Percentiles rank a stretch among this genome's conserved stretches.
phyloP scores from a whole-genome alignment of 345 rosid genomes.

The Reutealis trisperma region DNA sequence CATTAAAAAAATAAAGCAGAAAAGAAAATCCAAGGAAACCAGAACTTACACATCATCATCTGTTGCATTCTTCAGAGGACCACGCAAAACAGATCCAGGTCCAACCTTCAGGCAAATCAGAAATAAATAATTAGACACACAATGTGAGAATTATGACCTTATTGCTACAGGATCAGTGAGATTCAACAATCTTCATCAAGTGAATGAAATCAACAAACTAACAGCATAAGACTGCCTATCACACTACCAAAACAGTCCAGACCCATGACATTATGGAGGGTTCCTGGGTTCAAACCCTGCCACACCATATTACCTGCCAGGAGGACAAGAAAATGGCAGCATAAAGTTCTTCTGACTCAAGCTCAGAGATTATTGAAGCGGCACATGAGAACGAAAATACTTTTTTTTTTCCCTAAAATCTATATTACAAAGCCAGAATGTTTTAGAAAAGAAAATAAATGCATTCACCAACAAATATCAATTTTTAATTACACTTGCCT shows the following conservation, averaged over 20 bases:
- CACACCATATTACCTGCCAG: not conserved
- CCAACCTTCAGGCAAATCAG: constrained; percentile 68
- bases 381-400: not conserved
- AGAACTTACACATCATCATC: constrained; percentile 79
- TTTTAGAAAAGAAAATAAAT: not conserved
- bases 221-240: not conserved
- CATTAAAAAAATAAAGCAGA: constrained; percentile 7
- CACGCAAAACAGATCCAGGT: constrained; percentile 86
- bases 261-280: not conserved
- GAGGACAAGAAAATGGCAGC: not conserved
- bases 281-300: not conserved
- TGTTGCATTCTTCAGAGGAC: constrained; percentile 82
- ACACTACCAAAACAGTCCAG: not conserved
- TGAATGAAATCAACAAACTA: not conserved
- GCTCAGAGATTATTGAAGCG: not conserved
- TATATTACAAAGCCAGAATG: not conserved
- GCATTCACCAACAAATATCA: not conserved
- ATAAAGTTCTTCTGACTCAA: not conserved
- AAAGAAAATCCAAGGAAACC: constrained; percentile 13
- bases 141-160: constrained; percentile 9
- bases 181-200: not conserved
- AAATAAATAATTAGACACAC: constrained; percentile 9
- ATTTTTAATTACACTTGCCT: not conserved
- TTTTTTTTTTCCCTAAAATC: not conserved
- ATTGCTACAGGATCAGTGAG: not conserved